Evolutionary conservation across 768 basidiomycete genomes (phyloP).

Genomic region (Pleurotus tuber-regium): DNA sequence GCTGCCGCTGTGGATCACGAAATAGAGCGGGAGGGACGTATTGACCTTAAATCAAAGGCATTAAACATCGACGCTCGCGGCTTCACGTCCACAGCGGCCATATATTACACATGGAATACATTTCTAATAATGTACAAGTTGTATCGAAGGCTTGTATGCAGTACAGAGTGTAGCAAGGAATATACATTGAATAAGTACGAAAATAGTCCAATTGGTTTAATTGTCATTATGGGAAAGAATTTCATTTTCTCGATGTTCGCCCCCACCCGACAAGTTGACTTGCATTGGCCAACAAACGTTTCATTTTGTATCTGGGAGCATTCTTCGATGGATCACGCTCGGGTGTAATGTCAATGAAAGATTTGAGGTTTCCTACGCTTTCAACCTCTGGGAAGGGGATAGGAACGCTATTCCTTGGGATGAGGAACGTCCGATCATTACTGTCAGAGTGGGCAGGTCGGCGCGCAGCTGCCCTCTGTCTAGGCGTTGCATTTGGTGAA

Average conservation of each 20-base stretch:
- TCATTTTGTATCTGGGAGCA: conserved; percentile 4
- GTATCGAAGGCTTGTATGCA: background rate
- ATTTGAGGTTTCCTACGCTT: conserved; percentile 1
- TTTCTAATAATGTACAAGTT: background rate
- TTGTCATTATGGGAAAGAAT: too few relatives aligned
- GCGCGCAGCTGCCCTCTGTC: too few relatives aligned
- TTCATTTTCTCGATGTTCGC: background rate
- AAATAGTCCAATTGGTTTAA: too few relatives aligned
- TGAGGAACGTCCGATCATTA: background rate
- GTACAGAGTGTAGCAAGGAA: background rate
- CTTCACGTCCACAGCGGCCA: too few relatives aligned
- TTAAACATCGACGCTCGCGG: too few relatives aligned
- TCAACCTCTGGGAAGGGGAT: background rate
- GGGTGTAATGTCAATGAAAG: conserved; percentile 12
- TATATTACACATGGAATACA: background rate
- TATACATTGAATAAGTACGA: background rate
- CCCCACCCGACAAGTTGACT: conserved; percentile 10
- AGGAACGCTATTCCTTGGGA: background rate
- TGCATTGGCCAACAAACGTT: conserved; percentile 11
- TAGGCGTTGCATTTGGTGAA: background rate
- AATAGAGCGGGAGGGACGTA: background rate
- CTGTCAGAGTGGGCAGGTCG: conserved; percentile 1
- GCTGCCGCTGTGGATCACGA: conserved; percentile 36
- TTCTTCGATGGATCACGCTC: conserved; percentile 1
- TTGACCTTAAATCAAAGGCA: too few relatives aligned